Evolutionary conservation across 805 yeast species (phyloP), one percentile per base, ranked within the genome.

Genomic region (Monosporozyma siamensis): DNA sequence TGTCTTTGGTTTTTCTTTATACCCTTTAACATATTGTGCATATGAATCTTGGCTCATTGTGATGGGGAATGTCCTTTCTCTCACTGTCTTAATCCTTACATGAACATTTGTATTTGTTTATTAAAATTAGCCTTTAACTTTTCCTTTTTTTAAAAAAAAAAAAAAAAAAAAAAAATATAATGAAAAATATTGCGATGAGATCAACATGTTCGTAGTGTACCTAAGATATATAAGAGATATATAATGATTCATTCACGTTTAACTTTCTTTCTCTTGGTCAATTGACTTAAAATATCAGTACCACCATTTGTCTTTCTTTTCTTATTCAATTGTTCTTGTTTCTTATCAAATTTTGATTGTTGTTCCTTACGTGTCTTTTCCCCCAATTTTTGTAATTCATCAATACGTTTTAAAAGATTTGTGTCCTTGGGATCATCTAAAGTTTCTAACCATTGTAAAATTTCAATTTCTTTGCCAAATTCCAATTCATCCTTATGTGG

Each of bases 401-500:
- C 65, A 3, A 66, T 54, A 53, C 75, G 82, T 2, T 55, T 69
- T 2, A 68, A 26, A 31, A 75, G 70, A 48, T 82, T 90, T 11
- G 61, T 55, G 47, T 82, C 85, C 3, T 44, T 43, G 27, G 47
- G 46, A 10, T 37, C 46, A 20, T 46, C 45, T 9, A 48, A 36
- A 6, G 52, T 49, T 39, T 74, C 75, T 30, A 90, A 65, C 90
- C 94, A 86, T 59, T 87, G 92, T 39, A 92, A 65, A 27, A 83
- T 60, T 47, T 85, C 82, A 49, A 89, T 80, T 60, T 89, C 97
- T 43, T 80, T 82, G 0, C 89, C 94, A 59, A 84, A 82, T 52
- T 80, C 82, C 34, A 78, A 69, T 4, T 69, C 75, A 12, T 74
- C 77, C 8, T 31, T 32, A 20, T 42, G 41, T 1, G 97, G 97